Evolutionary conservation across 257 asterid species (phyloP), one percentile per base, ranked within the genome.

Genomic region (Ajuga chamaepitys): DNA sequence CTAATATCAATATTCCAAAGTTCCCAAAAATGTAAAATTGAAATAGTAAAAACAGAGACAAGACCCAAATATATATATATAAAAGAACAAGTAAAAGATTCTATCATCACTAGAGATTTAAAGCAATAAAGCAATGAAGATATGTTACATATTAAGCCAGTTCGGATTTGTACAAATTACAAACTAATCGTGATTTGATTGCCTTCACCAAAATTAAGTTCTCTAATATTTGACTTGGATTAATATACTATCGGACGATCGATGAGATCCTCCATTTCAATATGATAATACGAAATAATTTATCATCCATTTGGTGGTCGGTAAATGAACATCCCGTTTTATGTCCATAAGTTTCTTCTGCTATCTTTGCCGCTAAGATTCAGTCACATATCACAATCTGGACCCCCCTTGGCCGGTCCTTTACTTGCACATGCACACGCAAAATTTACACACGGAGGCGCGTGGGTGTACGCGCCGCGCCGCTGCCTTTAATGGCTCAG

Each of bases 91-190:
- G n/a, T n/a, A n/a, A n/a, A n/a, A n/a, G n/a, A n/a, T n/a, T n/a
- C n/a, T n/a, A n/a, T n/a, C n/a, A n/a, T n/a, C n/a, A n/a, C n/a
- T n/a, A 30, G 5, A 30, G 38, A 32, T 30, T 14, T 8, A 9
- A 70, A 58, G 44, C 7, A 18, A 70, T 62, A 32, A 71, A 70
- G 7, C 9, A 62, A 64, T 24, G 38, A 46, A 64, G 67, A 56
- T 17, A 55, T 37, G 47, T 57, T 34, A 64, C 67, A 72, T 64
- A 37, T 37, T 12, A 32, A 55, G 34, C 35, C 20, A 35, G 3
- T 32, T 5, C 25, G 13, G 60, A 30, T 54, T 11, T 63, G 12
- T 42, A 64, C 44, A 70, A 14, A 44, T 38, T 64, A 71, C 46
- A 71, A 12, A 53, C 20, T 35, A 2, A 24, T 14, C 24, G 37